Conservation (phyloP, 1,284 basidiomycete species). For the Pyrrhoderma lamaoense region DNA sequence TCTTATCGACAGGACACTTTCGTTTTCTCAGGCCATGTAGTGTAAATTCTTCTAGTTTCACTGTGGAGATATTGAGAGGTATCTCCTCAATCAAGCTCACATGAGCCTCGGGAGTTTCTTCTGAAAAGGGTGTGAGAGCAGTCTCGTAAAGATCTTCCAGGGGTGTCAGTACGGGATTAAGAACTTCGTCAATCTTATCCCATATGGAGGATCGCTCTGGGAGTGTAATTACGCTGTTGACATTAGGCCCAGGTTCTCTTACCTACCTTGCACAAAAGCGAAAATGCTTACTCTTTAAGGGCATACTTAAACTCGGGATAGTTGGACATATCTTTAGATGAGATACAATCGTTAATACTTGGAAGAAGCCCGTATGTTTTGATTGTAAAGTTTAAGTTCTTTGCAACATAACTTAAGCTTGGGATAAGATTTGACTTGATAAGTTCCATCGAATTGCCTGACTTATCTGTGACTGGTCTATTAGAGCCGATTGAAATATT, state of each 20-base stretch:
- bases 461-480: not conserved
- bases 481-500: no score
- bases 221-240: not conserved
- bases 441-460: not conserved
- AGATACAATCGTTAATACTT: not conserved
- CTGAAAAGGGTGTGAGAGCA: not conserved
- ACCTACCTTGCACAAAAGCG: not conserved
- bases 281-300: not conserved
- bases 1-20: not conserved
- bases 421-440: not conserved
- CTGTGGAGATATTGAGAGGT: not conserved
- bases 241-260: not conserved
- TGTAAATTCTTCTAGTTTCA: not conserved
- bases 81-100: not conserved
- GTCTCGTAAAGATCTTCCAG: not conserved
- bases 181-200: not conserved
- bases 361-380: not conserved
- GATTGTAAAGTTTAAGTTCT: not conserved
- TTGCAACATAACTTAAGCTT: not conserved
- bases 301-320: not conserved
- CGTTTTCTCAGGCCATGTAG: not conserved
- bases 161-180: not conserved
- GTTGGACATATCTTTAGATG: not conserved
- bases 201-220: not conserved
- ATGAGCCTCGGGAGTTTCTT: not conserved